Evolutionary conservation across 192 early-diverging fungal genomes (phyloP).

Genomic region (Coemansia sp.): DNA sequence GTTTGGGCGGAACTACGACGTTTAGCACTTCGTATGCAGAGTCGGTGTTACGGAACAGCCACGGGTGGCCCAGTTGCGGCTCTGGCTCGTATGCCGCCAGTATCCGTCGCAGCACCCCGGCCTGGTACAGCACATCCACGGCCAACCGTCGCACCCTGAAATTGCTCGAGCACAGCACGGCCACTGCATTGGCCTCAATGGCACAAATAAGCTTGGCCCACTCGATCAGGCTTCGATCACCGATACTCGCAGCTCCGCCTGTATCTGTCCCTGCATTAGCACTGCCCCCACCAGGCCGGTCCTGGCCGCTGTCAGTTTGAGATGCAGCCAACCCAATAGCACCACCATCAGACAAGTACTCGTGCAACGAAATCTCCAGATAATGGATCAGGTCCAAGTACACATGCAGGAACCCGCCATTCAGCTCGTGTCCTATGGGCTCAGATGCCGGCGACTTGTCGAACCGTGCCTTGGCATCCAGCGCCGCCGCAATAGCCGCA

Average conservation of each 20-base stretch:
- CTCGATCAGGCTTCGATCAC: slow-evolving; percentile 20
- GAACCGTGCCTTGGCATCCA: slow-evolving; percentile 35
- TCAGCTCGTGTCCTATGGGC: slow-evolving; percentile 18
- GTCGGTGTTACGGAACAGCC: slow-evolving; percentile 28
- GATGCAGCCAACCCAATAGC: background rate
- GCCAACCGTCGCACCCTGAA: slow-evolving; percentile 31
- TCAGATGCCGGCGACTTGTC: slow-evolving; percentile 15
- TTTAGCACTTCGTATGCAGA: slow-evolving; percentile 49
- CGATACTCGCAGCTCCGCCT: slow-evolving; percentile 2
- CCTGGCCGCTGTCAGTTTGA: background rate
- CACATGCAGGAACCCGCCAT: slow-evolving; percentile 63
- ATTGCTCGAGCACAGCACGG: slow-evolving; percentile 47
- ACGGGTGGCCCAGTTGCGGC: slow-evolving; percentile 17
- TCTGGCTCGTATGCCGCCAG: slow-evolving; percentile 24
- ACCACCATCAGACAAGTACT: slow-evolving; percentile 16
- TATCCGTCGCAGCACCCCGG: slow-evolving; percentile 33
- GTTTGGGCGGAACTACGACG: slow-evolving; percentile 19
- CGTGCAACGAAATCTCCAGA: slow-evolving; percentile 38
- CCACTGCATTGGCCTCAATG: slow-evolving; percentile 42
- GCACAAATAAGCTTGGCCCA: slow-evolving; percentile 40
- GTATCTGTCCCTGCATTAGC: slow-evolving; percentile 2
- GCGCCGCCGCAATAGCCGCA: slow-evolving; percentile 20
- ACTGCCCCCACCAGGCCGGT: background rate
- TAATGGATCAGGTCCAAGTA: slow-evolving; percentile 65
- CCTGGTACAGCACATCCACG: slow-evolving; percentile 43